Evolutionary conservation across 345 rosid genomes (phyloP).

Genomic region (Citrus maxima): DNA sequence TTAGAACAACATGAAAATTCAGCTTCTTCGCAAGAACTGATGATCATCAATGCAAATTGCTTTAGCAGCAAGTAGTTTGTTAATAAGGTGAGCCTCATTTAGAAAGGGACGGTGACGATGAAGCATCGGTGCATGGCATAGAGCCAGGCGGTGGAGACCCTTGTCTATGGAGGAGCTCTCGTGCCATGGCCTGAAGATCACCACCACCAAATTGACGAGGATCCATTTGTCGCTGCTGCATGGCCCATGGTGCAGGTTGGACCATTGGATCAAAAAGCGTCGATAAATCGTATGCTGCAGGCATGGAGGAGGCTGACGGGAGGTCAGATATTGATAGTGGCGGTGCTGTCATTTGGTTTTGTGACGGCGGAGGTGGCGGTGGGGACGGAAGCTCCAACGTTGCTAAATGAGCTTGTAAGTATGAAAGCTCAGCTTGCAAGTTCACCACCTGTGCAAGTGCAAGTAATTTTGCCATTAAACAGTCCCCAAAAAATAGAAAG

Average conservation of each 20-base stretch:
- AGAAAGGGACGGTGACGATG: conserved; percentile 51
- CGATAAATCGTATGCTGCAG: conserved; percentile 57
- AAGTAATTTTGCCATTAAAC: not conserved
- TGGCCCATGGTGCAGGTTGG: conserved; percentile 52
- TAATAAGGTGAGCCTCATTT: conserved; percentile 35
- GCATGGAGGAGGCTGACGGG: conserved; percentile 53
- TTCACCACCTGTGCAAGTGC: conserved; percentile 51
- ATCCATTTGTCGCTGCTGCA: conserved; percentile 58
- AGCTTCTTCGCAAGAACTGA: conserved; percentile 14
- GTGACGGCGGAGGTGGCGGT: conserved; percentile 34
- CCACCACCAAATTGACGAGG: conserved; percentile 58
- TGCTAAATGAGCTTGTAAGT: conserved; percentile 69
- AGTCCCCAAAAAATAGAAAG: not conserved
- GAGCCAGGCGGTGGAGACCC: conserved; percentile 54
- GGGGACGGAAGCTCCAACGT: conserved; percentile 57
- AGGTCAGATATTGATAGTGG: conserved; percentile 75
- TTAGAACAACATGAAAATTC: conserved; percentile 22
- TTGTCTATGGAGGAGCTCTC: conserved; percentile 68
- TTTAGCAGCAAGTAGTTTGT: conserved; percentile 16
- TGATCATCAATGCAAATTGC: not conserved
- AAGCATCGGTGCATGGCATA: conserved; percentile 37
- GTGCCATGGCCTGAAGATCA: conserved; percentile 78
- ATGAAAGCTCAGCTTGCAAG: conserved; percentile 86
- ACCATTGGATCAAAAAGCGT: conserved; percentile 70
- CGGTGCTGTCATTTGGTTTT: conserved; percentile 21